Evolutionary conservation across 2,329 filamentous ascomycete genomes (phyloP), one percentile per base, ranked within the genome.

Genomic region (Clathrospora elynae): DNA sequence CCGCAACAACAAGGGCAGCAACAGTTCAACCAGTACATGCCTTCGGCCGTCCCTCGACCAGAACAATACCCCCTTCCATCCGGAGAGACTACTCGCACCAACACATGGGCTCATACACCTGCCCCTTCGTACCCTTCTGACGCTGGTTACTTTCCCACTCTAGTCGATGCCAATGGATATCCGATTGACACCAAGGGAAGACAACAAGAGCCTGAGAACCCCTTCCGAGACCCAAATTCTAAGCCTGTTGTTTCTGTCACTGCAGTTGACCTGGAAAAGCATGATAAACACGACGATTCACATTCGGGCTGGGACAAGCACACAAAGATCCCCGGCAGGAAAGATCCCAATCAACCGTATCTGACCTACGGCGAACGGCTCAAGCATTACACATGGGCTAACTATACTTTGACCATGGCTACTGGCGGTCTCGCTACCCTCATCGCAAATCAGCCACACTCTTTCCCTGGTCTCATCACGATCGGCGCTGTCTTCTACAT

Each of bases 401-500:
- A 73, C 61, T 76, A 74, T 52, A 75, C 73, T 1, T 58, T 72
- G 36, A 74, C 75, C 9, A 77, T 78, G 74, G 66, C 69, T 12
- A 77, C 75, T 1, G 75, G 75, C 13, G 75, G 74, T 31, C 61
- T 78, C 11, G 65, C 72, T 10, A 67, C 75, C 2, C 61, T 77
- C 9, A 67, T 78, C 18, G 59, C 70, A 3, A 61, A 72, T 20
- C 66, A 73, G 29, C 75, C 74, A 0, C 73, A 74, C 42, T 46
- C 57, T 1, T 82, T 81, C 51, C 55, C 57, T 0, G 78, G 78
- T 13, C 71, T 82, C 11, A 67, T 73, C 42, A 73, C 69, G 6
- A 77, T 81, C 40, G 79, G 78, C 13, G 75, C 76, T 18, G 53
- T 76, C 43, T 70, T 80, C 49, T 81, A 75, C 59, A 63, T 80